Base-by-base conservation (phyloP, 2,329 filamentous ascomycete genomes). In the Fonsecaea monophora region DNA sequence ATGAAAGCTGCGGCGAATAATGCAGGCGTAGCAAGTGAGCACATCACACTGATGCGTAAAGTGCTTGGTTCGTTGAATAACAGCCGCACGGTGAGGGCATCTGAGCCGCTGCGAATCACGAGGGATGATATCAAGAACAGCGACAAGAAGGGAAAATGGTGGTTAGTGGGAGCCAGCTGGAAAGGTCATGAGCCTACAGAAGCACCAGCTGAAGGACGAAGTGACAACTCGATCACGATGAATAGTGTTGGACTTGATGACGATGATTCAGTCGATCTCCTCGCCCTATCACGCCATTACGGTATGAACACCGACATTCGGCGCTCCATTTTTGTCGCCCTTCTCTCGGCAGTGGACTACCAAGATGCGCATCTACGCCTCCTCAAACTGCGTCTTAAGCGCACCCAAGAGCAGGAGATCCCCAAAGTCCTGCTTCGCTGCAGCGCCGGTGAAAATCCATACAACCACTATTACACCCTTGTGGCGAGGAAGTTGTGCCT, bases 91-190 rank as follows among this genome's bases (percentile, higher is more conserved):
- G 82, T 91, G 66, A 92, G 92, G 70, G 89, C 90, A 7, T 90
- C 87, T 3, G 92, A 96, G 67, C 92, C 95, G 3, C 84, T 99
- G 67, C 88, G 92, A 8, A 89, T 97, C 65, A 89, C 91, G 10
- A 84, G 97, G 3, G 84, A 86, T 42, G 95, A 99, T 74, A 92
- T 99, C 60, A 88, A 88, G 69, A 87, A 94, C 68, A 90, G 90
- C 0, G 91, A 94, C 48, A 94, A 91, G 76, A 91, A 90, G 75
- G 95, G 95, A 0, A 97, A 97, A 81, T 99, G 95, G 95, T 99
- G 95, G 95, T 87, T 98, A 21, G 92, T 98, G 4, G 95, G 95
- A 60, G 94, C 95, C n/a, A 97, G 93, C 78, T 97, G 94, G 87
- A 83, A 82, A 48, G 78, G 81, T 64, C 76, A 80, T 53, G 76